Conservation (phyloP, 257 asterid species). For the Schizonepeta tenuifolia region DNA sequence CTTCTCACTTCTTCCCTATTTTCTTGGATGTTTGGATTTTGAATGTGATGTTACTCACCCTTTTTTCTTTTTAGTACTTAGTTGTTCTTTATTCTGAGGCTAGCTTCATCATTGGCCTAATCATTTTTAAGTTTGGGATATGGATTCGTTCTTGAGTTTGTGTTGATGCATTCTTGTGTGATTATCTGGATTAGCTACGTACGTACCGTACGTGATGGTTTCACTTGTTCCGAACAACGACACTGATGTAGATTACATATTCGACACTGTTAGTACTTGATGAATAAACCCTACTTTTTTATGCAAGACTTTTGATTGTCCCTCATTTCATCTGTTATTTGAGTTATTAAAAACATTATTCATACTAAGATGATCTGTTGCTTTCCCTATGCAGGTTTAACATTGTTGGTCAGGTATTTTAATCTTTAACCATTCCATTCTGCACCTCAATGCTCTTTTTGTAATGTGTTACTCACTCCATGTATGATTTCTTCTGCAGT, state of each 20-base stretch:
- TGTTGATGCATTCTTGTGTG: not conserved
- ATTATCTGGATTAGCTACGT: too few relatives aligned
- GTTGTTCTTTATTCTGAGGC: not conserved
- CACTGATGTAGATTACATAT: not conserved
- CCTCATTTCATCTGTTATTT: not conserved
- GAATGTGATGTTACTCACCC: slow-evolving; percentile 1
- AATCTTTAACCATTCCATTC: not conserved
- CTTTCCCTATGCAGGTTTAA: slow-evolving; percentile 77
- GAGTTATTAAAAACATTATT: not conserved
- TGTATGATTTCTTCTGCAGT: slow-evolving; percentile 57
- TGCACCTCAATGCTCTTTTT: slow-evolving; percentile 27
- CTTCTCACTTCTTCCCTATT: not conserved
- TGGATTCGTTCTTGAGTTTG: not conserved
- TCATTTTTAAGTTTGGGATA: not conserved
- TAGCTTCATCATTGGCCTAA: not conserved
- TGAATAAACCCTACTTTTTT: not conserved
- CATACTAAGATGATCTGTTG: slow-evolving; percentile 17
- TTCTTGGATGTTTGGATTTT: slow-evolving; percentile 12
- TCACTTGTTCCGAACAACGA: not conserved
- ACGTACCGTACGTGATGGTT: too few relatives aligned
- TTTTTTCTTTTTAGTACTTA: not conserved
- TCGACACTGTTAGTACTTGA: not conserved
- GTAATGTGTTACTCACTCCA: slow-evolving; percentile 27
- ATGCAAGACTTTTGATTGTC: not conserved
- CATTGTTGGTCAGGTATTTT: slow-evolving; percentile 92